Evolutionary conservation across 2,329 filamentous ascomycete species (phyloP).

Genomic region (Fusarium caatingaense): DNA sequence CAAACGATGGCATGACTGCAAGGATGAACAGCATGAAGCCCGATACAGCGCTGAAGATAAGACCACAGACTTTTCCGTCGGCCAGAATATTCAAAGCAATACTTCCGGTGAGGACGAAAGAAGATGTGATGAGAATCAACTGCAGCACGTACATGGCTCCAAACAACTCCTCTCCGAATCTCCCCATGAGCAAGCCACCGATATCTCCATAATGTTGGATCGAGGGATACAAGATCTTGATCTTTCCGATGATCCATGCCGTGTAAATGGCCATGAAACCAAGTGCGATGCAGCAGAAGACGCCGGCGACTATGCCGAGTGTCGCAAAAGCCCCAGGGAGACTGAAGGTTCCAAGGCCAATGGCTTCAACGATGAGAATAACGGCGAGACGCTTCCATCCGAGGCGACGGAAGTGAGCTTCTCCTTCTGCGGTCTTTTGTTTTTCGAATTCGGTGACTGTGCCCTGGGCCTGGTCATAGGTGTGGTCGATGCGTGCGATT

Average conservation of each 20-base stretch:
- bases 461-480: conserved; percentile 36
- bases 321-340: conserved; percentile 42
- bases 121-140: conserved; percentile 72
- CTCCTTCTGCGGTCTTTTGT: conserved; percentile 37
- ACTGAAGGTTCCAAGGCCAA: conserved; percentile 43
- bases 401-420: conserved; percentile 37
- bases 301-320: conserved; percentile 49
- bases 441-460: conserved; percentile 43
- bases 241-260: conserved; percentile 55
- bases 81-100: conserved; percentile 73
- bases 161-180: conserved; percentile 66
- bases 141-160: conserved; percentile 68
- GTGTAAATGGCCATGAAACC: conserved; percentile 56
- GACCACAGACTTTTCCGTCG: conserved; percentile 57
- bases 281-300: conserved; percentile 50
- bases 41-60: conserved; percentile 54
- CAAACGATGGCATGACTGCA: conserved; percentile 57
- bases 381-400: conserved; percentile 44
- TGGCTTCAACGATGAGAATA: conserved; percentile 41
- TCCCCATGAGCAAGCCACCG: conserved; percentile 68
- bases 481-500: conserved; percentile 24
- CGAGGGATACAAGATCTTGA: conserved; percentile 59
- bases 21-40: conserved; percentile 54
- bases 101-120: conserved; percentile 73
- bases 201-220: conserved; percentile 74